Base-by-base conservation (phyloP, 2,329 filamentous ascomycete genomes). In the Xylaria digitata region DNA sequence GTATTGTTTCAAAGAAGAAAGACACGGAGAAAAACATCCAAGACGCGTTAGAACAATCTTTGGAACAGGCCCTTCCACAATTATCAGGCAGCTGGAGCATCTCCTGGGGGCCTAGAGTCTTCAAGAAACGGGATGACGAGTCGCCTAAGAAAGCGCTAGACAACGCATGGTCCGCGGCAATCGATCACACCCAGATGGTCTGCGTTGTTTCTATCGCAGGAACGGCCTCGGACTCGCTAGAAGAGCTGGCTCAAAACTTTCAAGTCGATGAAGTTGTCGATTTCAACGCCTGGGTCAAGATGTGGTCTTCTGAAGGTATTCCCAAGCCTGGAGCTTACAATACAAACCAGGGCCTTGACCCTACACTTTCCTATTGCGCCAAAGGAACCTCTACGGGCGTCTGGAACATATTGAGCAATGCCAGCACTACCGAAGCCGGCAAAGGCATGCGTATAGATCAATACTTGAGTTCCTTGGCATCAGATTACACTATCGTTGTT, bases 161-260 rank as follows among this genome's bases (percentile, higher is more conserved):
- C n/a, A 63, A 63, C 8, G 53, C 43, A 43, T 63, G 60, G 60
- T 57, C 34, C 30, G 60, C 60, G 2, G 60, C 52, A 11, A 23
- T 63, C 6, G 60, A 63, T n/a, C 52, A 63, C 2, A 57, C 23
- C 2, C 52, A 63, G 32, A 56, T 50, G 13, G 8, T 63, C 6
- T 63, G 61, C 26, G 53, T 63, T 30, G 34, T 63, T 63, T 53
- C 61, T 21, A 63, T 63, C 43, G 60, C 60, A 21, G 52, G 60
- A 32, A 63, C 52, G 13, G 43, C 43, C 1, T 19, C 23, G 2
- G 34, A 56, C 30, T 63, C 60, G 8, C 5, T 2, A 17, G 32
- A 23, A 43, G 45, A 57, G 17, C 8, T 63, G 17, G 32, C 43
- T 50, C 32, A 63, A 56, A 52, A 63, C n/a, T 3, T 63, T 0